Evolutionary conservation across 2,329 filamentous ascomycete genomes (phyloP).

Genomic region (Hypomyces perniciosus): DNA sequence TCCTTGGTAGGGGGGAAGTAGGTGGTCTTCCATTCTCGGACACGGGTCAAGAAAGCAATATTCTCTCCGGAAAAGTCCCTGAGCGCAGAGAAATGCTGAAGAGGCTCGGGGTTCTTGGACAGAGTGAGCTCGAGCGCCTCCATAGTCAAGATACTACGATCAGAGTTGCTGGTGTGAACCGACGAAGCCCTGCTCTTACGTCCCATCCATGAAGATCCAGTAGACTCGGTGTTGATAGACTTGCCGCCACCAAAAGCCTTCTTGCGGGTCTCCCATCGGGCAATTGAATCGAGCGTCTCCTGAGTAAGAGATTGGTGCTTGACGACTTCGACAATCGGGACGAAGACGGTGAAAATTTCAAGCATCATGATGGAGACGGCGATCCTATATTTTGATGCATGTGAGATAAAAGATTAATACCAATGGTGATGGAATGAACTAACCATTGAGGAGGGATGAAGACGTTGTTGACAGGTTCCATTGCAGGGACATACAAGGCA

Average conservation of each 20-base stretch:
- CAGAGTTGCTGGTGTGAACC: constrained; percentile 21
- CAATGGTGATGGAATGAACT: constrained; percentile 18
- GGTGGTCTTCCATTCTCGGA: constrained; percentile 37
- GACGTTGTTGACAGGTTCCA: constrained; percentile 47
- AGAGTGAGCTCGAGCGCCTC: constrained; percentile 54
- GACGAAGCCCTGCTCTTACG: constrained; percentile 29
- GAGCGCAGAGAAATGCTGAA: constrained; percentile 56
- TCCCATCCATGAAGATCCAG: constrained; percentile 32
- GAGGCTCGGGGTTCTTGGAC: constrained; percentile 47
- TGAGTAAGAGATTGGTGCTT: constrained; percentile 39
- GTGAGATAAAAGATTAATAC: neutral
- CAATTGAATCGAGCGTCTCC: constrained; percentile 44
- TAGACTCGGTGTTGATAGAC: constrained; percentile 29
- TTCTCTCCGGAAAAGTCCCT: constrained; percentile 64
- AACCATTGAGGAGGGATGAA: constrained; percentile 59
- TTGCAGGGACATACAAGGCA: constrained; percentile 47
- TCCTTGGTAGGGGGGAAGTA: constrained; percentile 23
- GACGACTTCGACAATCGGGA: constrained; percentile 54
- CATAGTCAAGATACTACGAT: constrained; percentile 50
- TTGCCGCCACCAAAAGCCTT: constrained; percentile 26
- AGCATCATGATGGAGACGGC: constrained; percentile 56
- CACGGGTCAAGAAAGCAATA: constrained; percentile 56
- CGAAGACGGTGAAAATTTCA: constrained; percentile 57
- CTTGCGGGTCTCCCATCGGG: constrained; percentile 41
- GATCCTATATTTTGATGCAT: constrained; percentile 34